These are phyloP conservation scores for Penicillium lagena DNA, from an alignment of 495 filamentous ascomycete genomes.

Conservation along the genomic window DNA sequence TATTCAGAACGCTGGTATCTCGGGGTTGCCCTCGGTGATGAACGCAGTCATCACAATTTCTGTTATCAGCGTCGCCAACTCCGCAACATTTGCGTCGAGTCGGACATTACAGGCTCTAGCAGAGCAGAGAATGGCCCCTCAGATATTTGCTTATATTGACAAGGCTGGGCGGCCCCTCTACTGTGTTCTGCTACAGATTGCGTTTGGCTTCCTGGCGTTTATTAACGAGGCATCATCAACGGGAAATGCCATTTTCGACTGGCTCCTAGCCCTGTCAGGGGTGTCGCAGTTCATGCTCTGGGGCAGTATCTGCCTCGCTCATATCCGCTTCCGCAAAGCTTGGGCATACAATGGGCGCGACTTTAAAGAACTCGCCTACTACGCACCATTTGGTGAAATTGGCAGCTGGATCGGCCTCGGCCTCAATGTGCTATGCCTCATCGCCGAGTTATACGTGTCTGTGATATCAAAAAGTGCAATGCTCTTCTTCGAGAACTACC, in stretches of 20 bases:
- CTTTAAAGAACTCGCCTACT: too few species aligned
- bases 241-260: constrained; percentile 19
- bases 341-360: constrained; percentile 1
- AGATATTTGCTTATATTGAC: constrained; percentile 33
- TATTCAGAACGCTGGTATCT: constrained; percentile 50
- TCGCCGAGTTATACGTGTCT: too few species aligned
- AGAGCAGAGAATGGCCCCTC: constrained; percentile 45
- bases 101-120: constrained; percentile 52
- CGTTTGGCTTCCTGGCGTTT: constrained; percentile 19
- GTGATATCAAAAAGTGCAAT: too few species aligned
- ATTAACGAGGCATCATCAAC: constrained; percentile 7
- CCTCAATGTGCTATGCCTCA: too few species aligned
- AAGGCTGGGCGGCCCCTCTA: constrained; percentile 33
- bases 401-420: too few species aligned
- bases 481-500: too few species aligned
- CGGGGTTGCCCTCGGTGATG: constrained; percentile 58
- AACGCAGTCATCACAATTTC: constrained; percentile 63
- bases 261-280: constrained; percentile 51
- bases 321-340: constrained; percentile 48
- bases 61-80: constrained; percentile 60
- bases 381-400: too few species aligned
- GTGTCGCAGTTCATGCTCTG: constrained; percentile 47
- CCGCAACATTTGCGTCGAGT: constrained; percentile 61
- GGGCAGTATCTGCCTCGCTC: constrained; percentile 46
- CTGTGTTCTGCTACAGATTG: constrained; percentile 14